Base-by-base conservation (phyloP, 805 yeast genomes). In the Ogataea siamensis region DNA sequence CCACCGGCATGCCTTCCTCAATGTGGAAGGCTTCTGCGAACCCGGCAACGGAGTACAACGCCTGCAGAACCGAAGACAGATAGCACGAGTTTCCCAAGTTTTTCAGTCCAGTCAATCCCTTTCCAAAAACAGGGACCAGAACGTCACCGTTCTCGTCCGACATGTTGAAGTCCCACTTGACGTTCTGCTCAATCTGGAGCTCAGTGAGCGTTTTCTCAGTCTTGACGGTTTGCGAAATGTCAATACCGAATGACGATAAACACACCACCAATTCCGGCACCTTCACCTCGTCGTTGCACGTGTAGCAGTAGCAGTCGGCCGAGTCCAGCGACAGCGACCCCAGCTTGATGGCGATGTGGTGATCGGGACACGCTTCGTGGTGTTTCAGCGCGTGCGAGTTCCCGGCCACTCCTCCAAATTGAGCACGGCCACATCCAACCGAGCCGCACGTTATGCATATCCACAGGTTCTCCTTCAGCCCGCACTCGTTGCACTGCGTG, bases 21-120 rank as follows among this genome's bases (percentile, higher is more conserved):
- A 56, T 53, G 8, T 53, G 39, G 15, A 68, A 67, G 21, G 78
- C 71, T 8, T 63, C 61, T 2, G 67, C 63, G 16, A 68, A 68
- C 2, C 58, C 37, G 2, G 63, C 57, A 20, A 73, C 50, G 32
- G 73, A 56, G 47, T 83, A 82, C 30, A 93, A 60, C 2, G 78
- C 68, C 58, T 93, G 99, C 2, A 87, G 43, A 0, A 80, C 87
- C 1, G 95, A 83, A 32, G 88, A 84, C 44, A 93, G 51, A 57
- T 93, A 93, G 63, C 99, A 93, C 0, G 96, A 83, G 54, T 93
- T 93, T 2, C 99, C 99, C 47, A 93, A 64, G 55, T 93, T 93
- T 50, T 83, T 78, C 56, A 93, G 63, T 0, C 99, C 99, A 0
- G 95, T 86, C 21, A 84, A 66, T 0, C 78, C 85, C 5, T 78